Conservation (phyloP, 139 green algal genomes). For the Zygnema circumcarinatum region DNA sequence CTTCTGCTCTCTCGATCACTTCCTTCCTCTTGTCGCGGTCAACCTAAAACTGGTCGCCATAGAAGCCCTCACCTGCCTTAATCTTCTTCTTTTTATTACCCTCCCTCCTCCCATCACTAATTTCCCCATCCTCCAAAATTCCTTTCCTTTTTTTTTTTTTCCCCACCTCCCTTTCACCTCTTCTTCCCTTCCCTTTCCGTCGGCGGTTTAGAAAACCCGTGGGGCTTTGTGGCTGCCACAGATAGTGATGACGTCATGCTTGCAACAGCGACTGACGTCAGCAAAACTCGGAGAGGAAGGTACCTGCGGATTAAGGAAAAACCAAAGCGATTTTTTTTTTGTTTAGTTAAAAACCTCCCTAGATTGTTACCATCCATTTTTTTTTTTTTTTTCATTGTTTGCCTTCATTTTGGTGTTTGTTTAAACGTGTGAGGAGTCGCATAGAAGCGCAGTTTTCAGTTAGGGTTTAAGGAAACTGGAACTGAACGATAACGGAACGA, state of each 20-base stretch:
- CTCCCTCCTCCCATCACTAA: neutral
- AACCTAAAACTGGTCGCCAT: neutral
- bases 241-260: conserved; percentile 25
- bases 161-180: neutral
- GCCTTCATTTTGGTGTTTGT: no score
- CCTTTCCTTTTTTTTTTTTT: neutral
- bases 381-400: no score
- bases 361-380: no score
- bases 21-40: neutral
- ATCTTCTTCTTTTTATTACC: neutral
- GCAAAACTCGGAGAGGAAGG: conserved; percentile 24
- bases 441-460: no score
- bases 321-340: neutral
- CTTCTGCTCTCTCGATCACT: neutral
- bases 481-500: no score
- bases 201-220: neutral
- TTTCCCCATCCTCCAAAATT: neutral
- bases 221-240: neutral
- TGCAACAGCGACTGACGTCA: conserved; percentile 20
- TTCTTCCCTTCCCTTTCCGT: neutral
- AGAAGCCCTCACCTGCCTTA: neutral
- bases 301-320: conserved; percentile 23
- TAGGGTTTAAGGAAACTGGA: no score
- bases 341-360: neutral
- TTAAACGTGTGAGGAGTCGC: no score